Evolutionary conservation across 2,329 filamentous ascomycete species (phyloP).

Genomic region (Harringtonia lauricola): DNA sequence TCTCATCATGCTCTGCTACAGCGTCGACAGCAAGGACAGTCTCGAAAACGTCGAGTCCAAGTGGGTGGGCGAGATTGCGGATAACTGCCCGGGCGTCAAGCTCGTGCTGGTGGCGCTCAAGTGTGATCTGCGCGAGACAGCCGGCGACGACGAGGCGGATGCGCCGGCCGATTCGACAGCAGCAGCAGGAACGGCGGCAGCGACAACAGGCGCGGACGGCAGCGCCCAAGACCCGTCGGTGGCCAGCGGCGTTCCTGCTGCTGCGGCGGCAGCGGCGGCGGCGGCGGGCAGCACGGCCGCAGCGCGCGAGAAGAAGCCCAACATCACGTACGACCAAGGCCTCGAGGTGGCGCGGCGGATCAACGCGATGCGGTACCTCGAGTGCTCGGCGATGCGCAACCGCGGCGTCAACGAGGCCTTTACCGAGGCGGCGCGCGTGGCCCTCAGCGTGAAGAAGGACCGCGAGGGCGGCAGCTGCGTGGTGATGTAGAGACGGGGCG

Average conservation of each 20-base stretch:
- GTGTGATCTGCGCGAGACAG: constrained; percentile 81
- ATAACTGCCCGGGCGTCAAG: constrained; percentile 93
- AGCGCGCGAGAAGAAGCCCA: constrained; percentile 50
- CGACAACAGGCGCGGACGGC: no score
- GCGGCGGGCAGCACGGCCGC: no score
- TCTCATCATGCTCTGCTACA: constrained; percentile 98
- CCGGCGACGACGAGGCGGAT: constrained; percentile 61
- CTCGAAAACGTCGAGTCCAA: constrained; percentile 98
- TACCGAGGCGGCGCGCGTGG: constrained; percentile 91
- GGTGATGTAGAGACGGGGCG: constrained; percentile 37
- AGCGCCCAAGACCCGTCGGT: no score
- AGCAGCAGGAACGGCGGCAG: no score
- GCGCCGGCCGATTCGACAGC: constrained; percentile 11
- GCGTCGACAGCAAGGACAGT: constrained; percentile 89
- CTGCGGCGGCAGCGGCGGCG: constrained; percentile 16
- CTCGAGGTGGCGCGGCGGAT: constrained; percentile 86
- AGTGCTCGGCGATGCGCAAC: constrained; percentile 98
- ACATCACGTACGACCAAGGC: constrained; percentile 85
- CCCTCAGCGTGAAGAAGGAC: constrained; percentile 60
- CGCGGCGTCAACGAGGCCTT: constrained; percentile 97
- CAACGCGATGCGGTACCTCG: constrained; percentile 85
- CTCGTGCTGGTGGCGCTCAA: constrained; percentile 92
- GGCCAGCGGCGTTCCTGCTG: constrained; percentile 15
- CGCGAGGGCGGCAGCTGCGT: constrained; percentile 50
- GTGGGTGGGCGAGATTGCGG: constrained; percentile 95